Evolutionary conservation across 495 filamentous ascomycete species (phyloP), one percentile per base, ranked within the genome.

Genomic region (Daldinia grandis): DNA sequence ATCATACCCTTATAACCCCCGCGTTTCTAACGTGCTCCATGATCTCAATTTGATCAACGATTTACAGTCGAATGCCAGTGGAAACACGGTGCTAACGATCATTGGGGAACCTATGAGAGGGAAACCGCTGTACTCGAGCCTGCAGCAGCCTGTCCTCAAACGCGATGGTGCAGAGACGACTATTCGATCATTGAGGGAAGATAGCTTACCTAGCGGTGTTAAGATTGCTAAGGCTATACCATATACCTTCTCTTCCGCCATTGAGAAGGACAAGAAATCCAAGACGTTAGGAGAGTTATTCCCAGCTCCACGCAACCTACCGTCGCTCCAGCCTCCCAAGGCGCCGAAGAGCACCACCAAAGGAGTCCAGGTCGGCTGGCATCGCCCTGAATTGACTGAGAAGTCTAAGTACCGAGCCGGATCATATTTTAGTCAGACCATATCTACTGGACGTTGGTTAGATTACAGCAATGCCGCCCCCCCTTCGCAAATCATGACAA

Each of bases 241-340:
- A 7, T 76, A 72, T 40, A 72, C 76, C 8, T 68, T 72, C 17
- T 49, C 72, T 7, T 66, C 73, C 3, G 60, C 76, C 25, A 58
- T 74, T 17, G 82, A 84, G 5, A 84, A 82, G 73, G 78, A 69
- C 27, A 85, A 84, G 42, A 87, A 83, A 40, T 71, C 78, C 0
- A 83, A 84, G 31, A 96, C 92, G 1, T 84, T 98, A 30, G 92
- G 91, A 17, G 92, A 97, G 54, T 78, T 93, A 2, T 98, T 97
- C 79, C 85, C 90, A 5, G 87, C 93, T 21, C 91, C 93, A 6
- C 69, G 88, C 33, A 86, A 81, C 40, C 78, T 94, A 5, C 87
- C 89, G 12, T 84, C 87, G 19, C 76, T 96, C 25, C 87, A 90
- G 57, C 91, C 92, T 21, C 93, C 94, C 0, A 91, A 89, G 74